A percentile compares a stretch with the other conserved stretches of the same genome.
Conservation (phyloP, 495 filamentous ascomycete species). For the Xylaria telfairii region DNA sequence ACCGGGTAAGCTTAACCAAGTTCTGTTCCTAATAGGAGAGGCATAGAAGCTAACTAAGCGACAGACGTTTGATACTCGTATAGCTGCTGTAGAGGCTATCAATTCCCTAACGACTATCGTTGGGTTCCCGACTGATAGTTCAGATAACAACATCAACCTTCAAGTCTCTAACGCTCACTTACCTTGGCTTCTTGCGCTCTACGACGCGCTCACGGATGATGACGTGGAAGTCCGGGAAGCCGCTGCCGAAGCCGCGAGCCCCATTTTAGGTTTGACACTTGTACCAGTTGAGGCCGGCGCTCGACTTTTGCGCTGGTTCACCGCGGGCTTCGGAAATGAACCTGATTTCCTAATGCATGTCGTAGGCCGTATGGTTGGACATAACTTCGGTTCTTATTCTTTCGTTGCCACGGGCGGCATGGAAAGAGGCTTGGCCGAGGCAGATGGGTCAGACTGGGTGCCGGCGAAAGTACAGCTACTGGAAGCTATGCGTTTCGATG, state of each 20-base stretch:
- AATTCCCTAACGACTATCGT: conserved; percentile 39
- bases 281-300: conserved; percentile 49
- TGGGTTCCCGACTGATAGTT: conserved; percentile 34
- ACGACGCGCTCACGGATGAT: conserved; percentile 76
- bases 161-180: conserved; percentile 26
- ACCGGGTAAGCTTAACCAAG: conserved; percentile 45
- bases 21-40: not conserved
- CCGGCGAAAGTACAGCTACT: conserved; percentile 56
- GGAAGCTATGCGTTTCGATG: conserved; percentile 64
- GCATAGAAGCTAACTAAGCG: conserved; percentile 12
- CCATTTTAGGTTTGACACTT: conserved; percentile 43
- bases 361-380: conserved; percentile 43
- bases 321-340: conserved; percentile 28
- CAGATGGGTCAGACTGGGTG: conserved; percentile 28
- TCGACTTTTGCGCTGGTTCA: conserved; percentile 46
- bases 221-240: conserved; percentile 83
- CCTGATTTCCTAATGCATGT: conserved; percentile 44
- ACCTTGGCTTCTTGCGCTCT: conserved; percentile 56
- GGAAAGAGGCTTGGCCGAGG: not conserved
- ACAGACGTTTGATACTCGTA: conserved; percentile 70
- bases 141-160: conserved; percentile 31
- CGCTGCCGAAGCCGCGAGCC: conserved; percentile 57
- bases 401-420: not conserved
- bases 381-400: conserved; percentile 25
- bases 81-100: conserved; percentile 57